Evolutionary conservation across 257 asterid genomes (phyloP).

Genomic region (Solanum stenotomum): DNA sequence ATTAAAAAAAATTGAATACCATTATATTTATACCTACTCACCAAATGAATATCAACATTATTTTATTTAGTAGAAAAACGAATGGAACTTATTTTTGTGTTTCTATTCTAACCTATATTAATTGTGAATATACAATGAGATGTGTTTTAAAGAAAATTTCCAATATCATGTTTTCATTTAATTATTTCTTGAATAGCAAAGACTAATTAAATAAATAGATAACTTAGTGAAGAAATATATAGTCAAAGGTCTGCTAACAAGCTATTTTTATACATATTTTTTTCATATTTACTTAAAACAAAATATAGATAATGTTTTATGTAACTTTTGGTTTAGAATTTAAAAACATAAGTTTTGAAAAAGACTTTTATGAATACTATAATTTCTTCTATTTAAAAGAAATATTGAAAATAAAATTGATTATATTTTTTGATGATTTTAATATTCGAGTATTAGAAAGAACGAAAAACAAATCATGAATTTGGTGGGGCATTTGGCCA

Average conservation of each 20-base stretch:
- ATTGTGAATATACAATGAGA: neutral
- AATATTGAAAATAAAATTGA: too few species aligned
- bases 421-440: too few species aligned
- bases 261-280: too few species aligned
- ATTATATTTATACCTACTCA: neutral
- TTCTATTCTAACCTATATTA: neutral
- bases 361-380: neutral
- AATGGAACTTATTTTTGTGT: neutral
- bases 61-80: too few species aligned
- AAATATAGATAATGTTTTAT: neutral
- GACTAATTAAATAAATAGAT: too few species aligned
- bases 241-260: neutral
- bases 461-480: neutral
- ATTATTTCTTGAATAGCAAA: neutral
- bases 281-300: too few species aligned
- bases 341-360: too few species aligned
- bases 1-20: neutral
- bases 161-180: neutral
- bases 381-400: too few species aligned
- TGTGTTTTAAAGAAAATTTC: neutral
- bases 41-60: neutral
- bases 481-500: neutral
- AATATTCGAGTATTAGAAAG: too few species aligned
- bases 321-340: neutral
- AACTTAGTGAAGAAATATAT: neutral